A percentile compares a stretch with the other conserved stretches of the same genome.
These are phyloP conservation scores for Candida alai DNA, from an alignment of 805 yeast genomes.

Conservation along the genomic window DNA sequence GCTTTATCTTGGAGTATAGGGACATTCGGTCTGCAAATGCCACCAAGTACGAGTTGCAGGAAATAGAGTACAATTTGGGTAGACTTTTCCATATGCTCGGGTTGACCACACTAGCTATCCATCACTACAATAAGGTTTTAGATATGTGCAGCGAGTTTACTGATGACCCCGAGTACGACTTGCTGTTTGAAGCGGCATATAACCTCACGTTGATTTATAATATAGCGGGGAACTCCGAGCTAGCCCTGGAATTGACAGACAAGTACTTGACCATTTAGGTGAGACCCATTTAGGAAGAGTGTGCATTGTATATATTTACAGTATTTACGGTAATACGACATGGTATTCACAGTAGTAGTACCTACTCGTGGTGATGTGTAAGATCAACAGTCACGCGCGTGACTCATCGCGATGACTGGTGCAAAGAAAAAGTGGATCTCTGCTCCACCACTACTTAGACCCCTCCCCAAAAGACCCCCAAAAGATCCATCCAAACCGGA, in stretches of 20 bases:
- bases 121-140: slow-evolving; percentile 69
- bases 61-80: slow-evolving; percentile 78
- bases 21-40: slow-evolving; percentile 43
- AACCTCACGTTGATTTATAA: slow-evolving; percentile 75
- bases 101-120: slow-evolving; percentile 65
- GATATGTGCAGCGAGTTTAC: slow-evolving; percentile 28
- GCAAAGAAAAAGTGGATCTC: slow-evolving; percentile 2
- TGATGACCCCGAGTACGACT: slow-evolving; percentile 49
- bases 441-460: no score
- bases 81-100: slow-evolving; percentile 83
- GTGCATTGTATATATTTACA: no score
- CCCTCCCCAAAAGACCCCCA: background rate
- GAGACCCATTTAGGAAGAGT: no score
- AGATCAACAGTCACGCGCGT: no score
- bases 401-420: slow-evolving; percentile 2
- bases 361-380: no score
- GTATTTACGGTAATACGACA: no score
- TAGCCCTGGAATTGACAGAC: slow-evolving; percentile 64
- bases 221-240: slow-evolving; percentile 63
- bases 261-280: slow-evolving; percentile 45
- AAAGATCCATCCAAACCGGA: background rate
- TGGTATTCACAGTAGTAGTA: no score
- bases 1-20: slow-evolving; percentile 70
- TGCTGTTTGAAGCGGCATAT: slow-evolving; percentile 80
- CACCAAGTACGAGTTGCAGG: slow-evolving; percentile 57